Base-by-base conservation (phyloP, 306 rosid species). In the Astragalus membranaceus region DNA sequence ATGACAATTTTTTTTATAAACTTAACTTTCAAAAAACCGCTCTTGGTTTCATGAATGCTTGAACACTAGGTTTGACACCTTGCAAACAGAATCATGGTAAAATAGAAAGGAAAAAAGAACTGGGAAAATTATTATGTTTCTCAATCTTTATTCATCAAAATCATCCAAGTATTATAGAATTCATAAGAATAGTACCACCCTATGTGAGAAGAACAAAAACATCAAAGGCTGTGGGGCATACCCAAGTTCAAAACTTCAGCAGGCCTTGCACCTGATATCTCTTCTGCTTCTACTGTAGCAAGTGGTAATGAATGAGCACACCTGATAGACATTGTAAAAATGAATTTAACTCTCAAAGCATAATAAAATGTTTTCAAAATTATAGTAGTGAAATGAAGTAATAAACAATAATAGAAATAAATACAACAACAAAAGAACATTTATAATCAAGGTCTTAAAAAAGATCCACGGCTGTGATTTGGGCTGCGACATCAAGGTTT, bases 241-340 rank as follows among this genome's bases (percentile, higher is more conserved):
- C 98, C 96, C 79, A 94, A 78, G 83, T 88, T 94, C 51, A 79
- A 86, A 69, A 88, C 97, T 83, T 94, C 97, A 65, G 95, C 97
- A 5, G 97, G 97, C 70, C 47, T 81, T 64, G 95, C 83, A 50
- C 89, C 97, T 4, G 98, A 88, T 49, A 94, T 59, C 86, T 88
- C 92, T 74, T 90, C 96, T 5, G 50, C 92, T 4, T 88, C 95
- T 35, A 94, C 74, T 5, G 98, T 83, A 37, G 95, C 87, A 73
- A 91, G 85, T 15, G 80, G 83, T 54, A 83, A 42, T 15, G 92
- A 82, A 77, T 81, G 88, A 83, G 44, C 53, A 70, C 62, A 83
- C 80, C 98, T 90, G 90, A 76, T 67, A 73, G 7, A 39, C 16
- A 41, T 12, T 65, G 68, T 35, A 12, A 12, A 47, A 51, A 67